Percentiles rank a stretch among this genome's conserved stretches.
Conservation (phyloP, 495 filamentous ascomycete genomes). For the Monascus purpureus region DNA sequence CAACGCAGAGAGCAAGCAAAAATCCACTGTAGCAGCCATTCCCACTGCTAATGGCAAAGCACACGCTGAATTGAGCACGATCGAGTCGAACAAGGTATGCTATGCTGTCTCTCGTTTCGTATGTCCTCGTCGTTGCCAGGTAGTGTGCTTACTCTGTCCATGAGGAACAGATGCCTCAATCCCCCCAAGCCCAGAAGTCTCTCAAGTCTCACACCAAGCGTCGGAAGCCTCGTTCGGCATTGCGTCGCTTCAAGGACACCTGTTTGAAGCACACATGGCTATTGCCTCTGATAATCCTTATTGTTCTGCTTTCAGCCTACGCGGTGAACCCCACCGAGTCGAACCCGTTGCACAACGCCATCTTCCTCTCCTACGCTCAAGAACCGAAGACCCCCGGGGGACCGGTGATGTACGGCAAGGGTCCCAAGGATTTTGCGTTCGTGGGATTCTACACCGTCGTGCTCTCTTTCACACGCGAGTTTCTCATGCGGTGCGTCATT, state of each 20-base stretch:
- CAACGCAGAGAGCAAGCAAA: neutral
- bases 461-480: slow-evolving; percentile 86
- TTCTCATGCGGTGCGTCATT: slow-evolving; percentile 87
- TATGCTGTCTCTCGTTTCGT: neutral
- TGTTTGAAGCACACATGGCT: slow-evolving; percentile 68
- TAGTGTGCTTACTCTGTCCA: neutral
- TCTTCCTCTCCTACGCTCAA: slow-evolving; percentile 87
- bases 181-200: slow-evolving; percentile 16
- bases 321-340: slow-evolving; percentile 62
- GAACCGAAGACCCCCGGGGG: slow-evolving; percentile 38
- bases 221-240: slow-evolving; percentile 41
- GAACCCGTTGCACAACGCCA: slow-evolving; percentile 73
- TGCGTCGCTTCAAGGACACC: slow-evolving; percentile 51
- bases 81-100: neutral
- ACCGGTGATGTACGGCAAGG: slow-evolving; percentile 77
- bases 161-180: slow-evolving; percentile 9
- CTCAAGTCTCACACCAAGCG: slow-evolving; percentile 30
- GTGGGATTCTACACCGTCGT: slow-evolving; percentile 83
- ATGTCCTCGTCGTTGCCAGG: neutral
- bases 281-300: slow-evolving; percentile 57
- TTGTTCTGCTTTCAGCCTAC: slow-evolving; percentile 52
- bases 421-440: slow-evolving; percentile 68
- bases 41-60: no score
- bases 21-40: neutral
- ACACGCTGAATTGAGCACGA: no score